These are phyloP conservation scores for Picea sitchensis DNA, from an alignment of 75 land plant genomes.

Conservation along the genomic window DNA sequence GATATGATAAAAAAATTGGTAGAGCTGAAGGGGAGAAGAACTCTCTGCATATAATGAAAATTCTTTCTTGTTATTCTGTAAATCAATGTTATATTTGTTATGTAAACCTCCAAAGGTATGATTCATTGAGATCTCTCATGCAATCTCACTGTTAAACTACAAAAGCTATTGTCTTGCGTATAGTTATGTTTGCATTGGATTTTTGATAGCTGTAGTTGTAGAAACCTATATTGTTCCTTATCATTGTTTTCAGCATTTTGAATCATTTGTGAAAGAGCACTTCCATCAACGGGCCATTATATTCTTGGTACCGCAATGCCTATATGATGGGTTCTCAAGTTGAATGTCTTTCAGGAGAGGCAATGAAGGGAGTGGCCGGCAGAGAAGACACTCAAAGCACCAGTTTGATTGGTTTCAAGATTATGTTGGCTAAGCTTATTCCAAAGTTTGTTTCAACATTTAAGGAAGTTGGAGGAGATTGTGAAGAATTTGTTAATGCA, in stretches of 20 bases:
- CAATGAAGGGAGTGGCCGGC: neutral
- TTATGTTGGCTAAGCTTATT: slow-evolving; percentile 82
- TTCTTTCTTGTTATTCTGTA: slow-evolving; percentile 74
- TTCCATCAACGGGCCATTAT: slow-evolving; percentile 33
- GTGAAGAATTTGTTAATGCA: slow-evolving; percentile 24
- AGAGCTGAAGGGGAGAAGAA: slow-evolving; percentile 91
- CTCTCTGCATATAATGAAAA: slow-evolving; percentile 90
- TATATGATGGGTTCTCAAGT: slow-evolving; percentile 74
- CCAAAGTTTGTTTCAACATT: slow-evolving; percentile 76
- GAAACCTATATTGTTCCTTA: neutral
- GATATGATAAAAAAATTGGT: slow-evolving; percentile 82
- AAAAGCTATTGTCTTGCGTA: neutral
- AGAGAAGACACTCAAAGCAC: slow-evolving; percentile 16
- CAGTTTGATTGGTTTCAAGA: slow-evolving; percentile 82
- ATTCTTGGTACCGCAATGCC: slow-evolving; percentile 71
- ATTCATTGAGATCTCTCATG: neutral
- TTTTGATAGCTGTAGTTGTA: neutral
- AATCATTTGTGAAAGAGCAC: slow-evolving; percentile 80
- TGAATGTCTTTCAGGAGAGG: slow-evolving; percentile 21
- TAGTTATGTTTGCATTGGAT: neutral
- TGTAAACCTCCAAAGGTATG: slow-evolving; percentile 84
- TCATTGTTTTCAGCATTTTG: slow-evolving; percentile 70
- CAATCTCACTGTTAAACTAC: neutral
- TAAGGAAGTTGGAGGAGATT: slow-evolving; percentile 54
- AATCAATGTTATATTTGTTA: slow-evolving; percentile 77